These are phyloP conservation scores for Kalmanozyma brasiliensis DNA, from an alignment of 1,284 basidiomycete genomes.

Conservation along the genomic window DNA sequence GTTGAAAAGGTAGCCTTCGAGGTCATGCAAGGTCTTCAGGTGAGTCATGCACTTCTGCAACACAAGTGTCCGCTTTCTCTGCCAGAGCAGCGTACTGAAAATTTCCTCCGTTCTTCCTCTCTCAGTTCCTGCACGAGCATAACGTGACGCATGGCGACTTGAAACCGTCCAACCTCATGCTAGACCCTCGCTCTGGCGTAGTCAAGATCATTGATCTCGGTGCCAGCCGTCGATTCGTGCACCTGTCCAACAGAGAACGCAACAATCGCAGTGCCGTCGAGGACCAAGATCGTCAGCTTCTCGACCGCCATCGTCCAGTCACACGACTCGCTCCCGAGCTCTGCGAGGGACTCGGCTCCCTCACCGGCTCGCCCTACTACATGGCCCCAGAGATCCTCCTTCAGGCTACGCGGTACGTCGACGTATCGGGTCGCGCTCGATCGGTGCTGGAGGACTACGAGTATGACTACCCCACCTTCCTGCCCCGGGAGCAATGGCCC, in stretches of 20 bases:
- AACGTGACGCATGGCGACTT: constrained; percentile 58
- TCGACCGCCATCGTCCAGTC: constrained; percentile 7
- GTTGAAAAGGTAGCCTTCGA: constrained; percentile 54
- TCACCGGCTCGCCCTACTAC: constrained; percentile 60
- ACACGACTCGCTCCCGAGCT: constrained; percentile 23
- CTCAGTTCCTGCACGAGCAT: constrained; percentile 50
- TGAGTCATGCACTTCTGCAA: constrained; percentile 3
- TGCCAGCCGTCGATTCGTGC: constrained; percentile 55
- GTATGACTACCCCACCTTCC: constrained; percentile 27
- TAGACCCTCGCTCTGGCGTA: constrained; percentile 49
- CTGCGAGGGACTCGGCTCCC: constrained; percentile 56
- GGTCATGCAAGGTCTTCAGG: constrained; percentile 48
- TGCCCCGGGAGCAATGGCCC: constrained; percentile 21
- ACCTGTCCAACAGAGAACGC: constrained; percentile 47
- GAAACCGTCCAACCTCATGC: constrained; percentile 61
- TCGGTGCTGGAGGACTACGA: constrained; percentile 58
- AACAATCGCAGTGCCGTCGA: constrained; percentile 54
- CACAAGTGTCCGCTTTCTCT: too few relatives aligned
- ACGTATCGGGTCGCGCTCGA: constrained; percentile 33
- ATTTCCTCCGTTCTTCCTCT: too few relatives aligned
- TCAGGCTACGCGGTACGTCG: constrained; percentile 53
- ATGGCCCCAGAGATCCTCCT: constrained; percentile 62
- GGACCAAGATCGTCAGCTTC: constrained; percentile 34
- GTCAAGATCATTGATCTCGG: constrained; percentile 60
- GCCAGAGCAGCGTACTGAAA: not conserved